Evolutionary conservation across 176 grass and related monocot species (phyloP).

Genomic region (Oryza meridionalis): DNA sequence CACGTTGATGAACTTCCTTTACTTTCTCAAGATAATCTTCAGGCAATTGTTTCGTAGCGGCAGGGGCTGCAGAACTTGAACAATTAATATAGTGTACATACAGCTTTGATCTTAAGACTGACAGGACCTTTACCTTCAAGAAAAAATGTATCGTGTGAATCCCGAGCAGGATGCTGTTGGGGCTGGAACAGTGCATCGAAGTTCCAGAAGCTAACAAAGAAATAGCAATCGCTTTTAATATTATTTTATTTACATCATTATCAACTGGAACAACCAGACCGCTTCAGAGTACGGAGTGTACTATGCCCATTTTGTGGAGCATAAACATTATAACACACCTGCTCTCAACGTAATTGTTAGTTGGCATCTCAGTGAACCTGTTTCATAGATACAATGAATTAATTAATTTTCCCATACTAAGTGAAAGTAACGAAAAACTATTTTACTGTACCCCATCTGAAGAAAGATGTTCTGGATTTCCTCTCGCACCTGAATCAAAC

Average conservation of each 20-base stretch:
- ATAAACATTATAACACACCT: conserved; percentile 52
- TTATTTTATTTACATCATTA: conserved; percentile 19
- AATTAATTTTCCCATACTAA: background rate
- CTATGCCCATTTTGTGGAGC: conserved; percentile 10
- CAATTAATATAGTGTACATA: conserved; percentile 16
- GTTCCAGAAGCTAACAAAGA: conserved; percentile 88
- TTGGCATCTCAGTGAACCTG: conserved; percentile 95
- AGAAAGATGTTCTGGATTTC: conserved; percentile 87
- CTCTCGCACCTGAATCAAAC: conserved; percentile 67
- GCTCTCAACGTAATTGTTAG: conserved; percentile 94
- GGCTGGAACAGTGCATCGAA: conserved; percentile 97
- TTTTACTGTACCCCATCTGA: conserved; percentile 78
- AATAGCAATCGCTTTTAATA: background rate
- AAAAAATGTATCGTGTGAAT: conserved; percentile 99
- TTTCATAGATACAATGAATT: conserved; percentile 22
- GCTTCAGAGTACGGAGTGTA: background rate
- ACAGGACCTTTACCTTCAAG: conserved; percentile 59
- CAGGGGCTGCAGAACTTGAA: conserved; percentile 58
- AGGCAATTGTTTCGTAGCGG: conserved; percentile 67
- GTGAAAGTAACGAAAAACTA: conserved; percentile 23
- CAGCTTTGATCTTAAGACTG: background rate
- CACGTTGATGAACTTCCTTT: conserved; percentile 78
- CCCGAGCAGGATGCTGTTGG: conserved; percentile 97
- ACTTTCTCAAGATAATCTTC: conserved; percentile 92
- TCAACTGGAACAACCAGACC: background rate